These are phyloP conservation scores for Suillus americanus DNA, from an alignment of 768 basidiomycete species.

Conservation along the genomic window DNA sequence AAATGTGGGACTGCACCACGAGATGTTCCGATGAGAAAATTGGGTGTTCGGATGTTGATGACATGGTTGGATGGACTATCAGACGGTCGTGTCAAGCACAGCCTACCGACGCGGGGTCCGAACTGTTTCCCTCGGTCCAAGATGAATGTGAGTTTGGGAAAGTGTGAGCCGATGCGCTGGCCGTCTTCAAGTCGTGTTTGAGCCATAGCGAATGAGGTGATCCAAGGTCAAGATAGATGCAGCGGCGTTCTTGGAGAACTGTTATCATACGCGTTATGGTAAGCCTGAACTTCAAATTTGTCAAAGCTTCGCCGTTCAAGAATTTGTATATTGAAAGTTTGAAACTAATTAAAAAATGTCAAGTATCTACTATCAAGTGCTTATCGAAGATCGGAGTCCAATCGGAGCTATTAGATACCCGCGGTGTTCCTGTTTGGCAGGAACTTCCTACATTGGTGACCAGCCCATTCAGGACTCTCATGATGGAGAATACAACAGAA, in stretches of 20 bases:
- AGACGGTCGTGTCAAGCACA: constrained; percentile 18
- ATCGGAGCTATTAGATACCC: neutral
- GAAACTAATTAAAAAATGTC: neutral
- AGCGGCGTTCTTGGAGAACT: neutral
- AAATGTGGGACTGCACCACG: constrained; percentile 77
- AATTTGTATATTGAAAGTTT: neutral
- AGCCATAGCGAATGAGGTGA: neutral
- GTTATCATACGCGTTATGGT: neutral
- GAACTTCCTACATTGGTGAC: too few species aligned
- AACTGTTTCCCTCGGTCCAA: constrained; percentile 17
- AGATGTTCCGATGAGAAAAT: constrained; percentile 60
- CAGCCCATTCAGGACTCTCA: neutral
- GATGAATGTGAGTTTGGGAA: constrained; percentile 21
- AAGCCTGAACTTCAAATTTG: too few species aligned
- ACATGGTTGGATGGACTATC: neutral
- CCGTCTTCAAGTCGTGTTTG: neutral
- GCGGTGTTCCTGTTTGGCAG: neutral
- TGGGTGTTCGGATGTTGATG: constrained; percentile 58
- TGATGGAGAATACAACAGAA: neutral
- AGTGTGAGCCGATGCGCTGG: neutral
- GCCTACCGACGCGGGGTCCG: constrained; percentile 25
- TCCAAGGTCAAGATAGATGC: neutral
- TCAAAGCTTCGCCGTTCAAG: too few species aligned
- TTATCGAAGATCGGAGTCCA: constrained; percentile 4
- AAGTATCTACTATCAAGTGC: neutral